These are phyloP conservation scores for Triangularia verruculosa DNA, from an alignment of 2,329 filamentous ascomycete species.

Conservation along the genomic window DNA sequence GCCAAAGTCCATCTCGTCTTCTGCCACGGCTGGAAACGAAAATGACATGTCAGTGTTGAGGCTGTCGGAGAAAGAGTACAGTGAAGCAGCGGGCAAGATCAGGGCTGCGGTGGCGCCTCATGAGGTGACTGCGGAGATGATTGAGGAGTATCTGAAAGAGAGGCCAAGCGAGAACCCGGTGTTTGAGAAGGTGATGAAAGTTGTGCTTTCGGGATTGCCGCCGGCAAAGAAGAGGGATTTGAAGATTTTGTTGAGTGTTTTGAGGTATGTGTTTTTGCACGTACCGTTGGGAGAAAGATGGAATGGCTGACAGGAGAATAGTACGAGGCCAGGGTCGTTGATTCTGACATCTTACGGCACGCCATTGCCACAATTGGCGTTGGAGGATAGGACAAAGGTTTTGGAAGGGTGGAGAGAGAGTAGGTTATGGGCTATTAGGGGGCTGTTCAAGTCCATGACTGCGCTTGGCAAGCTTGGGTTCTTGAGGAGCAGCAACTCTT, in stretches of 20 bases:
- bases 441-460: slow-evolving; percentile 54
- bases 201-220: slow-evolving; percentile 22
- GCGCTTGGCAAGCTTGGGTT: slow-evolving; percentile 54
- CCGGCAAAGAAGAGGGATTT: slow-evolving; percentile 17
- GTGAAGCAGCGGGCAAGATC: slow-evolving; percentile 17
- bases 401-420: slow-evolving; percentile 61
- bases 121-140: slow-evolving; percentile 8
- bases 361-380: slow-evolving; percentile 59
- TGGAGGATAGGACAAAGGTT: slow-evolving; percentile 59
- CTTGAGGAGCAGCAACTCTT: slow-evolving; percentile 52
- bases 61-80: slow-evolving; percentile 22
- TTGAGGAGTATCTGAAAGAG: slow-evolving; percentile 27
- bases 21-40: background rate
- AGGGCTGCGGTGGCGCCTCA: slow-evolving; percentile 13
- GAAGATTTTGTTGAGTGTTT: slow-evolving; percentile 17
- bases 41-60: slow-evolving; percentile 12
- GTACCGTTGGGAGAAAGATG: background rate
- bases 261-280: slow-evolving; percentile 16
- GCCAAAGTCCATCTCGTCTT: background rate
- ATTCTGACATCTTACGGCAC: slow-evolving; percentile 65
- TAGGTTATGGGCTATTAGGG: slow-evolving; percentile 52
- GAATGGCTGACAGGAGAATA: slow-evolving; percentile 30
- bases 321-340: slow-evolving; percentile 60
- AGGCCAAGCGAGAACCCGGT: slow-evolving; percentile 21
- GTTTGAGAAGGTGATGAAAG: slow-evolving; percentile 25